Base-by-base conservation (phyloP, 202 grass and related monocot genomes). In the Setaria italica region DNA sequence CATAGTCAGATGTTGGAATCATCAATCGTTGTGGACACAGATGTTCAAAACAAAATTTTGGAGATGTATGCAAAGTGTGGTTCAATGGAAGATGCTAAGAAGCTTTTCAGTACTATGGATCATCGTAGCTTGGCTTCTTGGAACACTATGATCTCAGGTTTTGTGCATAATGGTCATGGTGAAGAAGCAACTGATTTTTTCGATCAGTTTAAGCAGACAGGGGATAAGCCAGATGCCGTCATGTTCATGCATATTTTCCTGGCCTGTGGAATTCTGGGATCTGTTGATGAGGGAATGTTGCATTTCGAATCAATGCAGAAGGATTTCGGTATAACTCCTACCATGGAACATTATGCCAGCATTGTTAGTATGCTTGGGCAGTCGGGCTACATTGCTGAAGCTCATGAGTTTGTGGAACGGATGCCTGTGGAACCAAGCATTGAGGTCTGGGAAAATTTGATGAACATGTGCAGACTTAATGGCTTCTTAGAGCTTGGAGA, bases 241-340 rank as follows among this genome's bases (percentile, higher is more conserved):
- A 92, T 99, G 84, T 99, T 96, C 74, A 90, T 80, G 12, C 76
- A 77, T 56, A 55, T 96, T 51, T 94, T 99, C 73, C 85, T 80
- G 85, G 90, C 88, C 29, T 99, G 90, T 83, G 97, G 93, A 84
- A 86, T 88, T 80, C 58, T 96, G 57, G 97, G 92, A 15, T 95
- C 93, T 57, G 90, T 99, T 77, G 80, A 96, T 74, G 97, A 99
- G 77, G 97, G 97, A 12, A 91, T 99, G 88, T 81, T 96, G 77
- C 92, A 99, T 92, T 94, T 96, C 54, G 89, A 96, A 90, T 94
- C 97, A 67, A 96, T 99, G 92, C 87, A 99, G 76, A 90, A 92
- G 47, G 90, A 96, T 78, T 99, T 90, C 89, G 83, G 84, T 71
- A 92, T 99, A 75, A 62, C 70, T 88, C 92, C 97, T 88, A 65